Conservation (phyloP, 2,329 filamentous ascomycete species). For the Diaporthe australafricana region DNA sequence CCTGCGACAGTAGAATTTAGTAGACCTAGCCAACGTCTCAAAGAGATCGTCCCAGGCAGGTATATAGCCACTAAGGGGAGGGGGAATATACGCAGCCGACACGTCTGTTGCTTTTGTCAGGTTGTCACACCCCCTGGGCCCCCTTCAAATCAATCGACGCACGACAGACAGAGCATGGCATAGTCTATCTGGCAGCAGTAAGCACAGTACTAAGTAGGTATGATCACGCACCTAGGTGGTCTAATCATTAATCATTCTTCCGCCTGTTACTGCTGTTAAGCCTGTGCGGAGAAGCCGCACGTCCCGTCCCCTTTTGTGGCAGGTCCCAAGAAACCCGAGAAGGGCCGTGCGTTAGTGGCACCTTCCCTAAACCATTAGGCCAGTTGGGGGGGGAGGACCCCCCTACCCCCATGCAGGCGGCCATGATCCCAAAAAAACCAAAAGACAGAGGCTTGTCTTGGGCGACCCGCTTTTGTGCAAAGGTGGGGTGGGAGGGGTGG, state of each 20-base stretch:
- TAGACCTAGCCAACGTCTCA: background rate
- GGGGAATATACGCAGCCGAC: conserved; percentile 1
- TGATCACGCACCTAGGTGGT: background rate
- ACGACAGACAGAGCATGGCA: conserved; percentile 16
- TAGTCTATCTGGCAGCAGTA: background rate
- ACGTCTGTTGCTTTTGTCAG: background rate
- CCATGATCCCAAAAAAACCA: conserved; percentile 23
- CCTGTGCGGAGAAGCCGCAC: conserved; percentile 28
- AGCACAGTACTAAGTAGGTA: background rate
- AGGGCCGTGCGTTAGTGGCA: conserved; percentile 20
- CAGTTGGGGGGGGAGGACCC: background rate
- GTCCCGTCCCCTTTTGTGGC: conserved; percentile 29
- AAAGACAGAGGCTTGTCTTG: conserved; percentile 27
- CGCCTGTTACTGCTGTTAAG: background rate
- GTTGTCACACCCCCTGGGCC: conserved; percentile 4
- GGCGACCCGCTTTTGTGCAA: conserved; percentile 14
- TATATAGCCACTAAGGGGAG: background rate
- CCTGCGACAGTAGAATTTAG: background rate
- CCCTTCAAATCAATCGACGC: conserved; percentile 7
- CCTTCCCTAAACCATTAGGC: conserved; percentile 12
- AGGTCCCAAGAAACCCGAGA: conserved; percentile 24
- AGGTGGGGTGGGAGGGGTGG: conserved; percentile 28
- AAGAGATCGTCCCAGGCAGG: conserved; percentile 14
- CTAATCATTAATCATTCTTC: background rate
- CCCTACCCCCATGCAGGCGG: background rate